Conservation (phyloP, 371 early-diverging fungal species). For the Mucor indicus region DNA sequence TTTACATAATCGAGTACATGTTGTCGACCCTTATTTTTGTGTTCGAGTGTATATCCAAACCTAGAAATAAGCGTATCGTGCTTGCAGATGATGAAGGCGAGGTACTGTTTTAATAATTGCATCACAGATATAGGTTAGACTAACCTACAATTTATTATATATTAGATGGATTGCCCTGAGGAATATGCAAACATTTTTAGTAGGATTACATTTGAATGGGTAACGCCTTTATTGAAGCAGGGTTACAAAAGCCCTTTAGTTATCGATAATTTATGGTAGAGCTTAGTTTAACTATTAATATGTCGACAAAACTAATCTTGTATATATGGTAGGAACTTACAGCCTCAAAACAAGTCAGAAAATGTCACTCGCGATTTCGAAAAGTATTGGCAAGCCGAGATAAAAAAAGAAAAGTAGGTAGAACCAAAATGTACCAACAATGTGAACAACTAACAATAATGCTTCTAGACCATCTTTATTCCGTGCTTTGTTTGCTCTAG, state of each 20-base stretch:
- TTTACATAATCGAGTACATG: slow-evolving; percentile 23
- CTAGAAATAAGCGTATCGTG: slow-evolving; percentile 42
- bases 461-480: slow-evolving; percentile 60
- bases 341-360: slow-evolving; percentile 51
- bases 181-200: slow-evolving; percentile 77
- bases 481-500: slow-evolving; percentile 45
- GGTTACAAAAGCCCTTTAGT: slow-evolving; percentile 65
- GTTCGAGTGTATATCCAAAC: slow-evolving; percentile 51
- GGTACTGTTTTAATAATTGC: neutral
- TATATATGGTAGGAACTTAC: slow-evolving; percentile 34
- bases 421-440: neutral
- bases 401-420: slow-evolving; percentile 38
- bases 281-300: slow-evolving; percentile 19
- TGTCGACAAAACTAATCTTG: no score
- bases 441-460: no score
- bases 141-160: no score
- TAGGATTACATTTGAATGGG: slow-evolving; percentile 77
- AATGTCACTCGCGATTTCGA: slow-evolving; percentile 57
- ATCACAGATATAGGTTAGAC: neutral
- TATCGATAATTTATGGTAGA: slow-evolving; percentile 67
- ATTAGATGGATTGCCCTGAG: slow-evolving; percentile 55
- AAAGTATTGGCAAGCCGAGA: slow-evolving; percentile 56
- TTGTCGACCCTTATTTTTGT: slow-evolving; percentile 45
- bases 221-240: slow-evolving; percentile 72
- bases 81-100: slow-evolving; percentile 35